phyloP scores from a whole-genome alignment of 2,329 filamentous ascomycete genomes.

The Clarireedia hainanense region DNA sequence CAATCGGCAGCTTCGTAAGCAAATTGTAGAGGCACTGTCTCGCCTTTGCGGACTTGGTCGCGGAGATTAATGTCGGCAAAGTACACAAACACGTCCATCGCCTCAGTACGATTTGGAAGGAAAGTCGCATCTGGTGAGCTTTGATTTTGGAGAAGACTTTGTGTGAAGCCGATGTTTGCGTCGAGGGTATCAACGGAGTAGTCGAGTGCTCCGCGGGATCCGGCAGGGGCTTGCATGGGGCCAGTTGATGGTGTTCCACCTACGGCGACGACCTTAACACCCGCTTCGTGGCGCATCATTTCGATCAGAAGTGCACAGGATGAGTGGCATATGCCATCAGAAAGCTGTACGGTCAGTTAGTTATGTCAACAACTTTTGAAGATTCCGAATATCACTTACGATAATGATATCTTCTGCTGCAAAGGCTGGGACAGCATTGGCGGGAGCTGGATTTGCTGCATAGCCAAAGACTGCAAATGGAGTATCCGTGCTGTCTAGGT shows the following conservation, averaged over 20 bases:
- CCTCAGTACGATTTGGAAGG: conserved; percentile 18
- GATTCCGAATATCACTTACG: conserved; percentile 7
- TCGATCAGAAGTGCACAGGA: conserved; percentile 51
- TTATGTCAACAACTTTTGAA: not conserved
- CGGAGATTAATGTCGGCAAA: conserved; percentile 36
- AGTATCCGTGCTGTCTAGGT: conserved; percentile 11
- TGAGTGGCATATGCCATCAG: conserved; percentile 51
- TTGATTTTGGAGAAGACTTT: conserved; percentile 12
- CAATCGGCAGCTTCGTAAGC: conserved; percentile 53
- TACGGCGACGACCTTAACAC: conserved; percentile 45
- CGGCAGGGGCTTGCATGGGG: conserved; percentile 43
- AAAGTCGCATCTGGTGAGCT: conserved; percentile 12
- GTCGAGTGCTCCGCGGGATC: conserved; percentile 41
- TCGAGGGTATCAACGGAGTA: conserved; percentile 24
- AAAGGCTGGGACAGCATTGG: conserved; percentile 28
- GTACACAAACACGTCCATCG: conserved; percentile 14
- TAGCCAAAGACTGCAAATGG: conserved; percentile 27
- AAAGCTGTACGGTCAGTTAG: conserved; percentile 32
- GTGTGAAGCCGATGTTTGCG: conserved; percentile 20
- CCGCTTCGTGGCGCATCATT: conserved; percentile 43
- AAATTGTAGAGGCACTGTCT: conserved; percentile 45
- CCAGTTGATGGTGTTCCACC: conserved; percentile 41
- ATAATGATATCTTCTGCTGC: conserved; percentile 34
- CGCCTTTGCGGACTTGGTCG: conserved; percentile 30
- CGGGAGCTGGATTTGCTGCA: conserved; percentile 16